Evolutionary conservation across 2,329 filamentous ascomycete species (phyloP), one percentile per base, ranked within the genome.

Genomic region (Monosporascus sp.): DNA sequence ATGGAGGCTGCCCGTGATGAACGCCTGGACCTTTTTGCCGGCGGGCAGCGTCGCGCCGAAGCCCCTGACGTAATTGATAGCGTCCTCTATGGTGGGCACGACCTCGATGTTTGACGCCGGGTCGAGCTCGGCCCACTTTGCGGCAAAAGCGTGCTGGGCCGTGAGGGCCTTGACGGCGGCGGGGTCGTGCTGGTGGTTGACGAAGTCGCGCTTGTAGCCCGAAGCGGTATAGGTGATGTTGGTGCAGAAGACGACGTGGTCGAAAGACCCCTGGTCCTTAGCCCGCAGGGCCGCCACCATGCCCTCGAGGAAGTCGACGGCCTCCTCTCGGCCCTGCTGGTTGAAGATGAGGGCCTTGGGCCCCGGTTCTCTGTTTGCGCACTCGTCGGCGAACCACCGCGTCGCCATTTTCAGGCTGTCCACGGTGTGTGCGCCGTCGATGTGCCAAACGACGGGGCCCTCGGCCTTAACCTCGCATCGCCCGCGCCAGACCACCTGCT

Each of bases 351-450:
- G 75, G 41, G 79, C 69, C 47, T 75, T 74, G 11, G 62, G 60
- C 1, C 60, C 61, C 4, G 51, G n/a, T 3, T 6, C 18, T 56
- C 50, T 49, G n/a, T 56, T 51, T 9, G 53, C 57, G 41, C 61
- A 73, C 61, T 81, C 76, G 9, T 69, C 68, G 2, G 83, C 81
- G 65, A 96, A 97, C 92, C 92, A 97, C 56, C 82, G 81, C 0
- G 86, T 86, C 5, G 90, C 90, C 59, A 90, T 81, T 57, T 87
- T 82, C 51, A 99, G 86, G 66, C 91, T 97, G 66, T 97, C 93
- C 3, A 88, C 78, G 0, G 93, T 99, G 70, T 99, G 94, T 2
- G 91, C 94, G 8, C 94, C 92, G 65, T 99, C 94, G 20, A 99
- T 82, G 65, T 92, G 88, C 92, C 93, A 99, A 17, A 77, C 78